Evolutionary conservation across 1,139 yeast species (phyloP).

Genomic region (Wickerhamiella pararugosa): DNA sequence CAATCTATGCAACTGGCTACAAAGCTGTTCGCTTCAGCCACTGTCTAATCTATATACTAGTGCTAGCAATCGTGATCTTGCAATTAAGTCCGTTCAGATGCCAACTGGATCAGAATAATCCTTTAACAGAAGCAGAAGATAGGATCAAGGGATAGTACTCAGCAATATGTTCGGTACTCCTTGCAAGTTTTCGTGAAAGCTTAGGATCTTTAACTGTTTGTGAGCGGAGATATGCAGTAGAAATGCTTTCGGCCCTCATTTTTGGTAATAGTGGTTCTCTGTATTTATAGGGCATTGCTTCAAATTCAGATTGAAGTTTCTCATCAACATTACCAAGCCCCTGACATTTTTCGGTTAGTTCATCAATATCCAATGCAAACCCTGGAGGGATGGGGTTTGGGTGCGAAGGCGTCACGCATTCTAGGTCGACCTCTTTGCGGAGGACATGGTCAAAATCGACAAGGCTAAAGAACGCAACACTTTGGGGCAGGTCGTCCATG

Average conservation of each 20-base stretch:
- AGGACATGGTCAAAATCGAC: conserved; percentile 81
- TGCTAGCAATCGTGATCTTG: too few relatives aligned
- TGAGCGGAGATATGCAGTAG: conserved; percentile 16
- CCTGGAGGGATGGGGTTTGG: conserved; percentile 63
- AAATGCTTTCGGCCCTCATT: conserved; percentile 8
- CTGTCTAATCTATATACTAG: too few relatives aligned
- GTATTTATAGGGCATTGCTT: conserved; percentile 6
- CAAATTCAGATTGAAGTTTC: conserved; percentile 5
- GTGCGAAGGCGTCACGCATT: conserved; percentile 84
- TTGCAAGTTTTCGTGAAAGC: neutral
- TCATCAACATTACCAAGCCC: conserved; percentile 11
- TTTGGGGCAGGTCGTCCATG: conserved; percentile 76
- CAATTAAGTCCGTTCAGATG: too few relatives aligned
- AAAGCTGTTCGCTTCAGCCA: too few relatives aligned
- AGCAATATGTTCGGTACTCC: neutral
- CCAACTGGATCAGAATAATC: too few relatives aligned
- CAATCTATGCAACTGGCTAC: too few relatives aligned
- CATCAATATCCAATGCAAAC: conserved; percentile 48
- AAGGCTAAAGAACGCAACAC: conserved; percentile 89
- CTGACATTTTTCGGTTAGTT: conserved; percentile 31
- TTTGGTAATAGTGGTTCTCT: conserved; percentile 10
- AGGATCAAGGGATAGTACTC: too few relatives aligned
- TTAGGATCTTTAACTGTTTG: conserved; percentile 15
- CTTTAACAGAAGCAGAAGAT: too few relatives aligned
- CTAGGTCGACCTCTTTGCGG: conserved; percentile 77